Percentiles rank a stretch among this genome's conserved stretches.
These are phyloP conservation scores for Styphnolobium japonicum DNA, from an alignment of 306 rosid genomes.

Conservation along the genomic window DNA sequence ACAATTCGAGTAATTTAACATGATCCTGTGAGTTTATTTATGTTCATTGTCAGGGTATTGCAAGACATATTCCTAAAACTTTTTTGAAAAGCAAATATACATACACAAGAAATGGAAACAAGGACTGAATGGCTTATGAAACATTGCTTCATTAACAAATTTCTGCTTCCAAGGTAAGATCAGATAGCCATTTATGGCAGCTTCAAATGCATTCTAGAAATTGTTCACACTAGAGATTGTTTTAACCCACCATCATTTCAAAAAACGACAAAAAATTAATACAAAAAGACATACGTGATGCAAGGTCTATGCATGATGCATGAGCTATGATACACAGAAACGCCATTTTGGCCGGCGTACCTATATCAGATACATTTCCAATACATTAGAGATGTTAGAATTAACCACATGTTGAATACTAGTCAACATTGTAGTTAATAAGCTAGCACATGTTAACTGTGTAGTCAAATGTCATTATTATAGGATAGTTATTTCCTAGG, in stretches of 20 bases:
- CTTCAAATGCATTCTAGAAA: background rate
- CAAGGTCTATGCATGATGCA: background rate
- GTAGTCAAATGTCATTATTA: too few relatives aligned
- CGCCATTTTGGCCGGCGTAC: too few relatives aligned
- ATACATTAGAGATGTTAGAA: too few relatives aligned
- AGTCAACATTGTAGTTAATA: too few relatives aligned
- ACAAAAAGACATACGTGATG: background rate
- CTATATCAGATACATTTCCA: too few relatives aligned
- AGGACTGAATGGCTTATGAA: background rate
- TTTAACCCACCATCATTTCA: background rate
- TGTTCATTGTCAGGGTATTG: background rate
- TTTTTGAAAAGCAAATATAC: background rate
- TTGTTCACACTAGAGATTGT: background rate
- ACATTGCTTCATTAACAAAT: background rate
- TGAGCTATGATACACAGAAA: too few relatives aligned
- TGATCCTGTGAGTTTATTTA: background rate
- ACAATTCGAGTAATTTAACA: background rate
- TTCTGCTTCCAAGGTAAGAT: background rate
- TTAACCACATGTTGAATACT: too few relatives aligned
- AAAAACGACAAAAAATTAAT: background rate
- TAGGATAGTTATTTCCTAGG: too few relatives aligned
- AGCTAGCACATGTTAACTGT: too few relatives aligned
- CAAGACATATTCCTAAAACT: background rate
- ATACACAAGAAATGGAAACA: conserved; percentile 10
- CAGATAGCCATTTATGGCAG: background rate